Conservation (phyloP, 2,329 filamentous ascomycete genomes). For the Penicillium italicum region DNA sequence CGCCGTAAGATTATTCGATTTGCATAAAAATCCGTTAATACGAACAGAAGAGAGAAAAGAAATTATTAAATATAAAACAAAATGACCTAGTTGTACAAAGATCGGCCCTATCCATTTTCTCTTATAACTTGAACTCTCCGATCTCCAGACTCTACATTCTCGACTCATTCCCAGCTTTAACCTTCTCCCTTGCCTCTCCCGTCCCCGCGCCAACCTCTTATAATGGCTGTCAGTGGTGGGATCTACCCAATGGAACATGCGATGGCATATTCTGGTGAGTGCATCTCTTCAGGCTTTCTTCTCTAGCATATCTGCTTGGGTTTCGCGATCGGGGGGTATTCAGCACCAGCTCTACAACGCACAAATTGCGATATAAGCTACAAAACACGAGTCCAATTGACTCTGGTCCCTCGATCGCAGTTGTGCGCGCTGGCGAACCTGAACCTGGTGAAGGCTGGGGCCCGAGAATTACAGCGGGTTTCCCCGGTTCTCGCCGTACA, state of each 20-base stretch:
- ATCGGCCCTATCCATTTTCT: background rate
- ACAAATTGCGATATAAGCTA: background rate
- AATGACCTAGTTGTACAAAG: background rate
- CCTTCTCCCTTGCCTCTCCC: slow-evolving; percentile 20
- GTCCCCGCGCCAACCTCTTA: background rate
- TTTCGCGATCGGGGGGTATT: background rate
- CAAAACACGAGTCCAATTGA: background rate
- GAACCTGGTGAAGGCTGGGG: background rate
- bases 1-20: background rate
- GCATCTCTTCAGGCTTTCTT: background rate
- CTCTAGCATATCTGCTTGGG: background rate
- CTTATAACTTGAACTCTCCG: background rate
- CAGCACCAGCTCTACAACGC: background rate
- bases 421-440: background rate
- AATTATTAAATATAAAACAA: background rate
- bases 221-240: slow-evolving; percentile 29
- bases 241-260: slow-evolving; percentile 28
- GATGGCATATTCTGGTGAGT: slow-evolving; percentile 21
- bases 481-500: background rate
- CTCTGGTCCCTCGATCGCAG: background rate
- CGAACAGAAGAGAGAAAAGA: background rate
- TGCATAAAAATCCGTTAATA: background rate
- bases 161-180: background rate
- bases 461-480: background rate
- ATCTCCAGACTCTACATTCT: slow-evolving; percentile 1